Evolutionary conservation across 2,329 filamentous ascomycete species (phyloP).

Genomic region (Phialocephala subalpina): DNA sequence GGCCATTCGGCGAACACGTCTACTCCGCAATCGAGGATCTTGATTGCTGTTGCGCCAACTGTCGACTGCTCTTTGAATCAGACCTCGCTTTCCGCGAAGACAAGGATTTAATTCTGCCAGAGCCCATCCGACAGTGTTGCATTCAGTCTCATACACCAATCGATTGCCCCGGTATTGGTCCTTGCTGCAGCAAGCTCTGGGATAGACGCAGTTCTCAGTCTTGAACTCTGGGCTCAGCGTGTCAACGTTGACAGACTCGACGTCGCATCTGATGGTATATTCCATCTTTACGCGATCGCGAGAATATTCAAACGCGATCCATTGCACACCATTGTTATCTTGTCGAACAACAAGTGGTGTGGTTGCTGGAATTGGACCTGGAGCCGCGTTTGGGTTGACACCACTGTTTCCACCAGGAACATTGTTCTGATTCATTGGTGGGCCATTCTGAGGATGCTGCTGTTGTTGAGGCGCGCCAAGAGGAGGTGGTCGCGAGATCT

Average conservation of each 20-base stretch:
- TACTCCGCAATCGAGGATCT: slow-evolving; percentile 88
- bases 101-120: slow-evolving; percentile 91
- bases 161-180: slow-evolving; percentile 97
- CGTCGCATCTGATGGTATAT: slow-evolving; percentile 97
- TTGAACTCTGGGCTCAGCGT: slow-evolving; percentile 89
- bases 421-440: slow-evolving; percentile 54
- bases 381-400: slow-evolving; percentile 88
- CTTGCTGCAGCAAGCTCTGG: slow-evolving; percentile 91
- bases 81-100: slow-evolving; percentile 88
- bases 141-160: slow-evolving; percentile 96
- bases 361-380: slow-evolving; percentile 95
- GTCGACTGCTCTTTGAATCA: slow-evolving; percentile 97
- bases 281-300: slow-evolving; percentile 98
- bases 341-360: slow-evolving; percentile 94
- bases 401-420: slow-evolving; percentile 55
- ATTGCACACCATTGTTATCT: slow-evolving; percentile 96
- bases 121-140: slow-evolving; percentile 99
- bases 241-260: slow-evolving; percentile 94
- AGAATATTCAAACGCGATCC: slow-evolving; percentile 99
- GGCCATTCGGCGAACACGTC: slow-evolving; percentile 91
- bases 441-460: slow-evolving; percentile 46
- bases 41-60: slow-evolving; percentile 99
- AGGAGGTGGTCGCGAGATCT: slow-evolving; percentile 66
- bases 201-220: slow-evolving; percentile 98
- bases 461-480: slow-evolving; percentile 51